Evolutionary conservation across 805 yeast genomes (phyloP).

Genomic region (Lachancea sp.): DNA sequence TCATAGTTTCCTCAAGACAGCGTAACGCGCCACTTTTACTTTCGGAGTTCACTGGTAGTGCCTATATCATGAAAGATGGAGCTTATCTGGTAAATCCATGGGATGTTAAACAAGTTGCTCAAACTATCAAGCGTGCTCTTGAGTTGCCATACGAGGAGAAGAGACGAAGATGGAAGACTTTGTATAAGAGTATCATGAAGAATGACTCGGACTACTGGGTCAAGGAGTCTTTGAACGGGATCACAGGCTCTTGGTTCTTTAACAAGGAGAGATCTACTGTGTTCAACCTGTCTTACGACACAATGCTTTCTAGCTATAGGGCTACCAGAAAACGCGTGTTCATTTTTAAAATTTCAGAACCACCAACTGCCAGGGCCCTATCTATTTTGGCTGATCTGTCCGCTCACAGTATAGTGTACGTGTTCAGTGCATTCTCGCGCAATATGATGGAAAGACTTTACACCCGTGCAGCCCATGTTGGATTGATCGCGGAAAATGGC

Average conservation of each 20-base stretch:
- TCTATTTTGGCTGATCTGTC: constrained; percentile 57
- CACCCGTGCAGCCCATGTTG: constrained; percentile 60
- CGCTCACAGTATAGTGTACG: constrained; percentile 59
- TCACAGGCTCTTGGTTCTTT: constrained; percentile 47
- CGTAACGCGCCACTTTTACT: constrained; percentile 75
- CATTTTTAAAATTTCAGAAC: constrained; percentile 41
- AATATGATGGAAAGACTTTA: constrained; percentile 61
- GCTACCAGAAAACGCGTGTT: constrained; percentile 37
- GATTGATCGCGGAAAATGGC: constrained; percentile 87
- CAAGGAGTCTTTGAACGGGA: constrained; percentile 43
- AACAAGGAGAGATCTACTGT: constrained; percentile 37
- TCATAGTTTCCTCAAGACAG: constrained; percentile 63
- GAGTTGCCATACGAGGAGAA: constrained; percentile 59
- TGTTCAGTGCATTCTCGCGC: constrained; percentile 60
- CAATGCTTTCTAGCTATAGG: constrained; percentile 27
- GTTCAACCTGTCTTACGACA: constrained; percentile 29
- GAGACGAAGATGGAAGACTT: constrained; percentile 50
- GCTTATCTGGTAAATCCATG: constrained; percentile 85
- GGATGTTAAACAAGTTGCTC: constrained; percentile 64
- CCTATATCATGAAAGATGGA: constrained; percentile 64
- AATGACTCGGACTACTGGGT: constrained; percentile 80
- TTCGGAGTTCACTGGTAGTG: constrained; percentile 94
- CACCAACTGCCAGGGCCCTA: constrained; percentile 57
- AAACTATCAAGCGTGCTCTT: constrained; percentile 57
- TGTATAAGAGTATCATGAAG: constrained; percentile 51